Percentiles rank a stretch among this genome's conserved stretches.
These are phyloP conservation scores for Apocynum venetum DNA, from an alignment of 257 asterid genomes.

Conservation along the genomic window DNA sequence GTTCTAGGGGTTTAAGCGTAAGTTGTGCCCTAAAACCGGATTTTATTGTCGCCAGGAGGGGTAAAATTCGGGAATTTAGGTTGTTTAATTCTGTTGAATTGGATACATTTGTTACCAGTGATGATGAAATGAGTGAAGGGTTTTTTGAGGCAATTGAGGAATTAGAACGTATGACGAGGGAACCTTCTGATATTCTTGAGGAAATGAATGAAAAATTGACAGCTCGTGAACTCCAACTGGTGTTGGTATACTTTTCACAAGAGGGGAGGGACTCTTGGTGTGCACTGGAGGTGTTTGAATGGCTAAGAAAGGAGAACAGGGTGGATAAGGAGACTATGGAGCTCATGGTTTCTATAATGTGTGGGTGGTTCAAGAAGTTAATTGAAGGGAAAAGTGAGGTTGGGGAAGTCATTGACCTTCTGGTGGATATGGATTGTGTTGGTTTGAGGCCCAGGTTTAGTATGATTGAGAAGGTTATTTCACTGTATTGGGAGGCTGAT, in stretches of 20 bases:
- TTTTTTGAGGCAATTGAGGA: conserved; percentile 93
- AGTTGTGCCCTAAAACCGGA: conserved; percentile 11
- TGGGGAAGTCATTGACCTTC: conserved; percentile 75
- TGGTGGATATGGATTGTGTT: conserved; percentile 96
- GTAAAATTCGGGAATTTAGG: conserved; percentile 26
- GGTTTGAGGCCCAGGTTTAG: conserved; percentile 79
- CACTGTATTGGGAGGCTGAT: conserved; percentile 83
- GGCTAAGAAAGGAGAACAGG: conserved; percentile 90
- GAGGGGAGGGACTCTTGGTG: conserved; percentile 99
- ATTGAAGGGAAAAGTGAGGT: conserved; percentile 58
- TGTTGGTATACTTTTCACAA: conserved; percentile 83
- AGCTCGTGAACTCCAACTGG: conserved; percentile 78
- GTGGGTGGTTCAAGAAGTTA: conserved; percentile 86
- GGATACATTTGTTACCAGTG: conserved; percentile 69
- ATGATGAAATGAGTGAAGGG: conserved; percentile 81
- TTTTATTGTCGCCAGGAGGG: conserved; percentile 15
- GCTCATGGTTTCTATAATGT: conserved; percentile 93
- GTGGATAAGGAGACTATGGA: conserved; percentile 97
- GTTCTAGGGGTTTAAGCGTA: conserved; percentile 7
- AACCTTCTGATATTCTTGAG: conserved; percentile 90
- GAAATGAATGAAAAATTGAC: conserved; percentile 81
- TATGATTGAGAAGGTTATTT: conserved; percentile 87
- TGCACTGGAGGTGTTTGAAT: conserved; percentile 90
- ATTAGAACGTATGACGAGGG: conserved; percentile 84
- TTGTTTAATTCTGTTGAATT: conserved; percentile 60